These are phyloP conservation scores for Pythium brachiatum DNA, from an alignment of 352 stramenopile genomes.

Conservation along the genomic window DNA sequence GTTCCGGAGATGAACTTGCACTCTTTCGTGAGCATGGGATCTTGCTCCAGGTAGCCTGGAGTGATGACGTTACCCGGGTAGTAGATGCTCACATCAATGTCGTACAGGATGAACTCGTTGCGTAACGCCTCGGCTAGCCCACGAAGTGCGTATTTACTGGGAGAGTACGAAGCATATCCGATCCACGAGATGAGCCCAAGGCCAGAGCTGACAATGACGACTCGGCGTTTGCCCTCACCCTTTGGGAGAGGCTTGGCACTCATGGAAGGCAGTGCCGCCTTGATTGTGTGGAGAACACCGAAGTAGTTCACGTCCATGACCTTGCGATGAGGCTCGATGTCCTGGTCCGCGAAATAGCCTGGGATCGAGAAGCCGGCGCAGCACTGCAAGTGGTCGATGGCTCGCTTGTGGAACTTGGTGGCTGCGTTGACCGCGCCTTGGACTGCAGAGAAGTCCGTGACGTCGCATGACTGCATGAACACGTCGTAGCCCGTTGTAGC, in stretches of 20 bases:
- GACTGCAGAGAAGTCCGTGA: conserved; percentile 36
- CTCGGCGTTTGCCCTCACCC: conserved; percentile 24
- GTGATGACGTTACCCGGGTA: conserved; percentile 53
- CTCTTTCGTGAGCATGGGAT: conserved; percentile 37
- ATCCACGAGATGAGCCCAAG: conserved; percentile 51
- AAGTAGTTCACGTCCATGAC: conserved; percentile 71
- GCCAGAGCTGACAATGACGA: conserved; percentile 47
- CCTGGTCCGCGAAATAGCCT: conserved; percentile 57
- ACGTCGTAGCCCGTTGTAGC: conserved; percentile 19
- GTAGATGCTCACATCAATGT: conserved; percentile 41
- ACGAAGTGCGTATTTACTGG: conserved; percentile 52
- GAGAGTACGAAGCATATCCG: conserved; percentile 38
- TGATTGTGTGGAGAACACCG: conserved; percentile 40
- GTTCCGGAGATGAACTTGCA: conserved; percentile 43
- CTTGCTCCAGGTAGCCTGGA: conserved; percentile 34
- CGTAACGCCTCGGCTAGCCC: conserved; percentile 53
- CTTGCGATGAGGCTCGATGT: conserved; percentile 32
- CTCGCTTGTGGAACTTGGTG: conserved; percentile 42
- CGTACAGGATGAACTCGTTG: conserved; percentile 41
- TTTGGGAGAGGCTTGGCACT: neutral
- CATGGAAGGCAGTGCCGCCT: conserved; percentile 47
- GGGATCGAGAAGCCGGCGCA: conserved; percentile 39
- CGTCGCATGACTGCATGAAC: conserved; percentile 48
- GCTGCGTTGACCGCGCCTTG: conserved; percentile 37
- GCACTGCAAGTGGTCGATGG: conserved; percentile 50